Conservation (phyloP, 1,284 basidiomycete species). For the Pseudozyma hubeiensis region DNA sequence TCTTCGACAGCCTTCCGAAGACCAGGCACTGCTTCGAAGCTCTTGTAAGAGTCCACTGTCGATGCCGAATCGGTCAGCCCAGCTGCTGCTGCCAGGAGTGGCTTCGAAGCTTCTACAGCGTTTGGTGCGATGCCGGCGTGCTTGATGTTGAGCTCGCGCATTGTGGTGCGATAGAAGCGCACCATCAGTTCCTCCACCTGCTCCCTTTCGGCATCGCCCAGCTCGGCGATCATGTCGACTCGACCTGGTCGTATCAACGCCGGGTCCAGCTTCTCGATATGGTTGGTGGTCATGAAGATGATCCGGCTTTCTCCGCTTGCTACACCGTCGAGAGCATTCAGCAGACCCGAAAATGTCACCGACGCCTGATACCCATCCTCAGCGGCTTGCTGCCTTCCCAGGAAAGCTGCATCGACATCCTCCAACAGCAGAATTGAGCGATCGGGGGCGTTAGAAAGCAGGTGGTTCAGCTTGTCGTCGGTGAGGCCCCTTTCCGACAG, state of each 20-base stretch:
- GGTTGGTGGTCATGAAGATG: constrained; percentile 99
- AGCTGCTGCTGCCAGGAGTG: constrained; percentile 16
- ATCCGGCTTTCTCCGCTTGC: constrained; percentile 92
- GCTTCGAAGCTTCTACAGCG: constrained; percentile 25
- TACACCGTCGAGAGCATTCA: constrained; percentile 97
- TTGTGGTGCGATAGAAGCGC: constrained; percentile 78
- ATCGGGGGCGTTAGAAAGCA: constrained; percentile 92
- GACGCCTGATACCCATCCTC: constrained; percentile 71
- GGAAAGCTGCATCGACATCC: constrained; percentile 98
- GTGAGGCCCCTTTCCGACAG: constrained; percentile 94
- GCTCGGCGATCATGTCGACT: constrained; percentile 85
- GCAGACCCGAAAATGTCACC: constrained; percentile 95
- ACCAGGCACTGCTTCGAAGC: constrained; percentile 23
- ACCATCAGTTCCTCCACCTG: constrained; percentile 85
- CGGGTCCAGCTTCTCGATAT: constrained; percentile 77
- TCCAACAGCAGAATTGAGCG: constrained; percentile 92
- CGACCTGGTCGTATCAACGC: constrained; percentile 94
- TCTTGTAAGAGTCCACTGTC: constrained; percentile 16
- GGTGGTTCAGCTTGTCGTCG: constrained; percentile 95
- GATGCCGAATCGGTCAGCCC: constrained; percentile 8
- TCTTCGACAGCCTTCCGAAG: constrained; percentile 23
- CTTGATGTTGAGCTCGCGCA: constrained; percentile 37
- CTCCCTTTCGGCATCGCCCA: constrained; percentile 86
- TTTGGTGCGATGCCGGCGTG: constrained; percentile 12
- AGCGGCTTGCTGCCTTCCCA: constrained; percentile 46